phyloP scores from a whole-genome alignment of 306 rosid genomes.

The Calophaca sinica region DNA sequence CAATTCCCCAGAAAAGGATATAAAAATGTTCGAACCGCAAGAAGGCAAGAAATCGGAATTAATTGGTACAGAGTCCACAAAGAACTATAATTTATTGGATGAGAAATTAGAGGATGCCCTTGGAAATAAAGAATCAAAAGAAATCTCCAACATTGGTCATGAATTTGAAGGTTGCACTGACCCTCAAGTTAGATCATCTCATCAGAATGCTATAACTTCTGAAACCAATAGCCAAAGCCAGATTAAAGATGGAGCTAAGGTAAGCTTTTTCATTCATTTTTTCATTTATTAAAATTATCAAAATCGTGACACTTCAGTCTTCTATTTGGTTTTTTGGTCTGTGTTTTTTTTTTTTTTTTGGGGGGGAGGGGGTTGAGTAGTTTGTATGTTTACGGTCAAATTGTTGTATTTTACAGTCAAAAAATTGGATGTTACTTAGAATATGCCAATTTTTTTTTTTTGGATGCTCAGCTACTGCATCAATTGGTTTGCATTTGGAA shows the following conservation, averaged over 20 bases:
- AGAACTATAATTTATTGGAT: conserved; percentile 40
- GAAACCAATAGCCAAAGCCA: conserved; percentile 55
- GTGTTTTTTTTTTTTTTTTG: no score
- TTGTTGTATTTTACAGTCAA: not conserved
- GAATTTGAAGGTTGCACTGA: conserved; percentile 40
- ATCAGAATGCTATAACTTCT: conserved; percentile 46
- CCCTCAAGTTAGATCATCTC: conserved; percentile 47
- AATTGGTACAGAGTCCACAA: conserved; percentile 40
- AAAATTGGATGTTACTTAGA: conserved; percentile 25
- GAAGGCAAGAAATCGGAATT: conserved; percentile 40
- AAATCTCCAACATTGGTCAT: conserved; percentile 28
- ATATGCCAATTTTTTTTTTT: conserved; percentile 13
- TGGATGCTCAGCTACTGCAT: conserved; percentile 22
- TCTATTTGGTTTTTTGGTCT: not conserved
- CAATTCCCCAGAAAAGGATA: conserved; percentile 47
- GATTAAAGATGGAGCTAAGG: conserved; percentile 55
- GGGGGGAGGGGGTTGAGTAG: not conserved
- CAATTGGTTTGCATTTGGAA: conserved; percentile 32
- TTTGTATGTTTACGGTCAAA: conserved; percentile 23
- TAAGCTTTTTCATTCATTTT: conserved; percentile 32
- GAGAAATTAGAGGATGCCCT: conserved; percentile 49
- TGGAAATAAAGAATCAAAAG: conserved; percentile 47
- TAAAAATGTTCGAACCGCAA: conserved; percentile 38
- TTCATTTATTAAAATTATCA: not conserved
- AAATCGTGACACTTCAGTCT: not conserved